Conservation (phyloP, 2,329 filamentous ascomycete species). For the Sclerotinia subarctica region DNA sequence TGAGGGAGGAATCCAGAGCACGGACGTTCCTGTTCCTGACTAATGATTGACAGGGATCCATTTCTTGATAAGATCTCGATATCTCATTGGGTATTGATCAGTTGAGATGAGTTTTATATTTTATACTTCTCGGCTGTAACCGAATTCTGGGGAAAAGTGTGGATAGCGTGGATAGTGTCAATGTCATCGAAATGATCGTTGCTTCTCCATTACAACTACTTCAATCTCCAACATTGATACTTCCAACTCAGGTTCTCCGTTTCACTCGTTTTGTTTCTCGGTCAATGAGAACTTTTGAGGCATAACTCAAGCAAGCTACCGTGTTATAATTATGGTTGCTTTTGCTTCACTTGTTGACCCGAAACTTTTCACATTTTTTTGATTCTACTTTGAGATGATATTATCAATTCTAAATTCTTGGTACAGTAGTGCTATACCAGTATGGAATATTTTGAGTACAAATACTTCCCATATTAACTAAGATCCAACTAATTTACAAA, state of each 20-base stretch:
- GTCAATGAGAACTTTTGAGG: not conserved
- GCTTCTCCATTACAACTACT: not conserved
- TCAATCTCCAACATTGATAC: not conserved
- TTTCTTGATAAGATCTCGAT: not conserved
- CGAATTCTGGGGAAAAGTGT: not conserved
- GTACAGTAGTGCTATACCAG: too few relatives aligned
- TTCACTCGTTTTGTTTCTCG: too few relatives aligned
- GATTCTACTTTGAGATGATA: too few relatives aligned
- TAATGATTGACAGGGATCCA: not conserved
- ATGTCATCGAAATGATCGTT: not conserved
- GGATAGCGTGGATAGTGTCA: not conserved
- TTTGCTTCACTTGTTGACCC: not conserved
- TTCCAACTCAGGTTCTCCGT: not conserved
- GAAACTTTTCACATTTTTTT: not conserved
- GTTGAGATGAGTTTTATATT: not conserved
- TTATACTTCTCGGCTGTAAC: slow-evolving; percentile 7
- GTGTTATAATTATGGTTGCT: not conserved
- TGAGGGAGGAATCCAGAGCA: slow-evolving; percentile 1
- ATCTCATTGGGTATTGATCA: slow-evolving; percentile 3
- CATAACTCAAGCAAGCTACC: not conserved
- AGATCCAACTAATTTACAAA: too few relatives aligned
- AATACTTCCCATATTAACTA: too few relatives aligned
- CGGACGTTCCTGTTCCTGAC: slow-evolving; percentile 9
- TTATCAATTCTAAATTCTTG: too few relatives aligned
- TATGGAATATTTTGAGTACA: too few relatives aligned